Base-by-base conservation (phyloP, 2,329 filamentous ascomycete genomes). In the Phialophora tarda region DNA sequence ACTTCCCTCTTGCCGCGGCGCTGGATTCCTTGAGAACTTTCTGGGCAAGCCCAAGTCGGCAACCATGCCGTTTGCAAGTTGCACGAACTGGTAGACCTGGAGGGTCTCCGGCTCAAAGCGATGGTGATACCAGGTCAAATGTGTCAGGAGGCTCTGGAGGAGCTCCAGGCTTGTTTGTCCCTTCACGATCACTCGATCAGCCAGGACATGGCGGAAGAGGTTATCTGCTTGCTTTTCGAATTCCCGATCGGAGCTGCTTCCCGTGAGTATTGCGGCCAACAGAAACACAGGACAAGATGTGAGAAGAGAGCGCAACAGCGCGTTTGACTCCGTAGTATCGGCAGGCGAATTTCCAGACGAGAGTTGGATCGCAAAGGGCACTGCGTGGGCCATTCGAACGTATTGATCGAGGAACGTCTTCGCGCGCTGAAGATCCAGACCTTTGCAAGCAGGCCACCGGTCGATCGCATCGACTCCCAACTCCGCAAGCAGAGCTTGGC, bases 91-190 rank as follows among this genome's bases (percentile, higher is more conserved):
- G 56, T 76, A 75, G 23, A 76, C 68, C 61, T 77, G 75, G 53
- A 77, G 70, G 1, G 66, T 73, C 10, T 71, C 70, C 5, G 71
- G 66, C 14, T 74, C 69, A 34, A 76, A 77, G 53, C 74, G 73
- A 34, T 73, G 73, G 58, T 77, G 75, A 65, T 75, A 88, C 86
- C 86, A 88, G 21, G 82, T 78, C 58, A 84, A 82, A 67, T 88
- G 88, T 5, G 88, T 80, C 28, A 88, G 75, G 23, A 88, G 74
- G 2, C 85, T 85, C 68, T 86, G 83, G 1, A 88, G 73, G 17
- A 88, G 70, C 69, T 88, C 85, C 24, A 88, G 65, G 12, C 80
- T 85, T 63, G 84, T 81, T 76, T 88, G 85, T 0, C 85, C 85
- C 2, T 82, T 81, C 0, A 85, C 80, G 0, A 88, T 83, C 48